Percentiles rank a stretch among this genome's conserved stretches.
Evolutionary conservation across 192 early-diverging fungal genomes (phyloP).

Genomic region (Dissophora globulifera): DNA sequence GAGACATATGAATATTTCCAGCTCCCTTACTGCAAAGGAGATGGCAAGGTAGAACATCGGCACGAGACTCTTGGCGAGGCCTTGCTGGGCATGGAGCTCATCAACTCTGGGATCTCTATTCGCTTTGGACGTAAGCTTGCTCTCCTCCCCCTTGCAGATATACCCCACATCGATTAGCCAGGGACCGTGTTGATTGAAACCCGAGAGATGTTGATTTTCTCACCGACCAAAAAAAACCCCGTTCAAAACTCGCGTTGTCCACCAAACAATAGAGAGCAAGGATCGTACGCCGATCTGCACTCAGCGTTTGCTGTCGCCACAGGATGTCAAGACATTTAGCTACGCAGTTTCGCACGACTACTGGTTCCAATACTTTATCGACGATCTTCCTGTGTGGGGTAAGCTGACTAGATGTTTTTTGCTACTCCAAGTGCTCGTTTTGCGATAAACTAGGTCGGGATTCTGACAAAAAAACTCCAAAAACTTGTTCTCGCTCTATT

Average conservation of each 20-base stretch:
- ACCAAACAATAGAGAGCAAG: slow-evolving; percentile 38
- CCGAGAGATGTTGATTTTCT: neutral
- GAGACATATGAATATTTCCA: slow-evolving; percentile 82
- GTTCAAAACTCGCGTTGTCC: too few species aligned
- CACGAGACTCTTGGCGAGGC: slow-evolving; percentile 87
- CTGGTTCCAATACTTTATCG: slow-evolving; percentile 72
- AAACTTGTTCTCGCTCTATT: neutral
- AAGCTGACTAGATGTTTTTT: too few species aligned
- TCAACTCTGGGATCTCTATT: slow-evolving; percentile 76
- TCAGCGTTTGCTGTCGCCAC: slow-evolving; percentile 45
- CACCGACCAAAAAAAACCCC: too few species aligned
- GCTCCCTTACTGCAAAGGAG: slow-evolving; percentile 77
- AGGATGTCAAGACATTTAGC: slow-evolving; percentile 66
- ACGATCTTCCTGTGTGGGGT: slow-evolving; percentile 46
- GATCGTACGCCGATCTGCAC: slow-evolving; percentile 59
- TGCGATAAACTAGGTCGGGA: too few species aligned
- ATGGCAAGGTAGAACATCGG: slow-evolving; percentile 69
- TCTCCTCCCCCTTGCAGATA: neutral
- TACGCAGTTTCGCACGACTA: slow-evolving; percentile 74
- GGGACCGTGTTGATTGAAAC: too few species aligned
- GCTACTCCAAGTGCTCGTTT: too few species aligned
- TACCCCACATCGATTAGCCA: neutral
- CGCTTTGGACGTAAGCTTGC: slow-evolving; percentile 65
- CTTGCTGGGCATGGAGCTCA: slow-evolving; percentile 78
- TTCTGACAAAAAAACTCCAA: neutral